Evolutionary conservation across 2,329 filamentous ascomycete genomes (phyloP).

Genomic region (Dendryphion nanum): DNA sequence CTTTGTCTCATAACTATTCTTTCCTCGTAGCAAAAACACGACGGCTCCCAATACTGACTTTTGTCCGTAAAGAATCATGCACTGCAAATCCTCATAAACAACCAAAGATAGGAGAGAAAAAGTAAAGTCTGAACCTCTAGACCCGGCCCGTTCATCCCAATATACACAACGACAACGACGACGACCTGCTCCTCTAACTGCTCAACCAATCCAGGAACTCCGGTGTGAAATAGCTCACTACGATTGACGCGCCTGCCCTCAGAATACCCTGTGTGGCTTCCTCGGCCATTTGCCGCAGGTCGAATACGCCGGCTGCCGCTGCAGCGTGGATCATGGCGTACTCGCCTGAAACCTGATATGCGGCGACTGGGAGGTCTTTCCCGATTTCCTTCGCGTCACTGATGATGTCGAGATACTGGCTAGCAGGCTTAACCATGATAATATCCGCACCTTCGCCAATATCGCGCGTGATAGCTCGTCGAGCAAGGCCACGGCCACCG

Average conservation of each 20-base stretch:
- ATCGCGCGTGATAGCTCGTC: constrained; percentile 85
- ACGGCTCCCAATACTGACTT: too few species aligned
- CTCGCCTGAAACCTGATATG: constrained; percentile 96
- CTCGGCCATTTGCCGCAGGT: constrained; percentile 90
- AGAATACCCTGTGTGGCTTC: constrained; percentile 93
- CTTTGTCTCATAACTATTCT: too few species aligned
- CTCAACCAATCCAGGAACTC: constrained; percentile 65
- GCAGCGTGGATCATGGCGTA: constrained; percentile 97
- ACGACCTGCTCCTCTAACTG: constrained; percentile 16
- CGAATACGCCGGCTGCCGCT: constrained; percentile 94
- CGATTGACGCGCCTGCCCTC: constrained; percentile 86
- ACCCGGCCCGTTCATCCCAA: too few species aligned
- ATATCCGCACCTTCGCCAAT: constrained; percentile 93
- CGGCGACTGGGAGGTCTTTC: constrained; percentile 85
- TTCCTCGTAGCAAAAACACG: too few species aligned
- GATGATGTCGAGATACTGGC: constrained; percentile 95
- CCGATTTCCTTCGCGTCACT: constrained; percentile 94
- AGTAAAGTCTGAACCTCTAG: too few species aligned
- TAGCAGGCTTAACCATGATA: constrained; percentile 98
- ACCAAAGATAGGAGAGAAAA: too few species aligned
- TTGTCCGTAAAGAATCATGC: too few species aligned
- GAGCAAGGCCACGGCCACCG: constrained; percentile 84
- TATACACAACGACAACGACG: too few species aligned
- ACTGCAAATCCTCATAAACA: too few species aligned
- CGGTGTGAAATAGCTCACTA: constrained; percentile 92